Percentiles rank a stretch among this genome's conserved stretches.
These are phyloP conservation scores for Nemania sp. DNA, from an alignment of 2,329 filamentous ascomycete species.

Conservation along the genomic window DNA sequence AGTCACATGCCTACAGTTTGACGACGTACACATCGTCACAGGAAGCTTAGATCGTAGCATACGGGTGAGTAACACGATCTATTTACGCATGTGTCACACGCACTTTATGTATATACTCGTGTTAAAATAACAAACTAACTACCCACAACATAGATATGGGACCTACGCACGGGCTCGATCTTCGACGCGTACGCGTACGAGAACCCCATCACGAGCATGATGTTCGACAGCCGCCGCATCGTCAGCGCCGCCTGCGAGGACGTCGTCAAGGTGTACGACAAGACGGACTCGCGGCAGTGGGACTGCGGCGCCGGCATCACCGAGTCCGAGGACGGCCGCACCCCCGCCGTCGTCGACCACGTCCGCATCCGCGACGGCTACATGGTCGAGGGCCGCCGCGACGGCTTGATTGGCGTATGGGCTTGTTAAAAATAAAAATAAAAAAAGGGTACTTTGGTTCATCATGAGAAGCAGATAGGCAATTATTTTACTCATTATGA, in stretches of 20 bases:
- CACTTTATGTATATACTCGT: not conserved
- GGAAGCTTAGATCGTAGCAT: constrained; percentile 92
- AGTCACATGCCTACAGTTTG: constrained; percentile 93
- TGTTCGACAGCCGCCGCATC: constrained; percentile 91
- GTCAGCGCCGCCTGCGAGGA: constrained; percentile 88
- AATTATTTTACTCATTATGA: no score
- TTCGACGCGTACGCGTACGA: constrained; percentile 97
- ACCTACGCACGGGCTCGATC: constrained; percentile 93
- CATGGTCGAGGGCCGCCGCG: constrained; percentile 83
- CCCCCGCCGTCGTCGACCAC: constrained; percentile 73
- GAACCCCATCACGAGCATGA: constrained; percentile 89
- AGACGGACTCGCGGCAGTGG: constrained; percentile 94
- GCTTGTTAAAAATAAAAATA: constrained; percentile 29
- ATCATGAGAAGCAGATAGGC: no score
- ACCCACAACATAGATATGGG: constrained; percentile 76
- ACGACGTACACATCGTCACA: constrained; percentile 92
- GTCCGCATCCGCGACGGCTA: constrained; percentile 94
- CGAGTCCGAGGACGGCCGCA: constrained; percentile 67
- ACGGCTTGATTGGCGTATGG: constrained; percentile 91
- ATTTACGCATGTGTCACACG: not conserved
- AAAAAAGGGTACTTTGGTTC: no score
- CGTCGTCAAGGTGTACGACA: constrained; percentile 97
- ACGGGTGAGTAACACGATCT: constrained; percentile 65
- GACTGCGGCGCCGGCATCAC: constrained; percentile 85
- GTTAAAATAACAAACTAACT: not conserved